A percentile compares a stretch with the other conserved stretches of the same genome.
Evolutionary conservation across 2,329 filamentous ascomycete species (phyloP).

Genomic region (Botryotinia calthae): DNA sequence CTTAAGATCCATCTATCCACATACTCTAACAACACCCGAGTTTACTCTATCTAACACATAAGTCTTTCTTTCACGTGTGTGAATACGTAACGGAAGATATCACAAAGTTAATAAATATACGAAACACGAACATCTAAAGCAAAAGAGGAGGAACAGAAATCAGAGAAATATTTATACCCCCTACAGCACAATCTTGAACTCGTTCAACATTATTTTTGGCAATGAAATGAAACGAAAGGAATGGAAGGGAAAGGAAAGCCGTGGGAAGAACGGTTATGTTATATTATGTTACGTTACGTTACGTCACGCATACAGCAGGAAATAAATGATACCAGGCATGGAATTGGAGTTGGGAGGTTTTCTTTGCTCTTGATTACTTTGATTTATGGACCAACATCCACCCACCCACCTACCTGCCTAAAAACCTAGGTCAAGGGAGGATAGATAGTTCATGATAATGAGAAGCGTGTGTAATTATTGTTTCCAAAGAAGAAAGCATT

Average conservation of each 20-base stretch:
- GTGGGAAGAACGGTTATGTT: background rate
- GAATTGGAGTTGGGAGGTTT: background rate
- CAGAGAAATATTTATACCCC: background rate
- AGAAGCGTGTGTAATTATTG: background rate
- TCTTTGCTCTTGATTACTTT: background rate
- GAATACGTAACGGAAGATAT: background rate
- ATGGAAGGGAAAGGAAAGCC: background rate
- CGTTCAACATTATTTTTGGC: background rate
- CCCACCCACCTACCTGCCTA: background rate
- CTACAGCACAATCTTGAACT: background rate
- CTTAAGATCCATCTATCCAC: background rate
- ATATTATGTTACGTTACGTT: background rate
- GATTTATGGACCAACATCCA: background rate
- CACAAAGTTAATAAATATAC: background rate
- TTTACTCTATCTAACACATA: background rate
- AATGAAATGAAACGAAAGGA: background rate
- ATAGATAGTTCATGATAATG: background rate
- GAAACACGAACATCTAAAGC: background rate
- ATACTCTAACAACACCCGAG: background rate
- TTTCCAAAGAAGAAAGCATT: background rate
- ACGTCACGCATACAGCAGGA: background rate
- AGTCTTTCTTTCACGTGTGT: no score
- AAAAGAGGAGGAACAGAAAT: background rate
- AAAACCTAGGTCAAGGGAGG: background rate
- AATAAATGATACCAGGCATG: slow-evolving; percentile 3